phyloP scores from a whole-genome alignment of 805 yeast species.

The Hanseniaspora meyeri region DNA sequence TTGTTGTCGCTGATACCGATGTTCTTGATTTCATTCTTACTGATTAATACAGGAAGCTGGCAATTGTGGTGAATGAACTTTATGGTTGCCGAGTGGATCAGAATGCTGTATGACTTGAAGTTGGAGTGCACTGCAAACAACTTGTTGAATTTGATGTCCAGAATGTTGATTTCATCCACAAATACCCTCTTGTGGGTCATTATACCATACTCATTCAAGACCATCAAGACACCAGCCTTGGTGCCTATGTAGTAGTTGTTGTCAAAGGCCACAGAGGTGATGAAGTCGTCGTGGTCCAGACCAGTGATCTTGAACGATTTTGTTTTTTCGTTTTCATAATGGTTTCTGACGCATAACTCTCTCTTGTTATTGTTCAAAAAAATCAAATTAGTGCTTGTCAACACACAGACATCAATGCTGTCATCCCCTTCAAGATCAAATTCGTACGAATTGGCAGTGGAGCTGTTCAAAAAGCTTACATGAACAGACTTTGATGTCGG shows the following conservation, averaged over 20 bases:
- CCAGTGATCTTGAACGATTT: neutral
- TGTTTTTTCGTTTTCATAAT: neutral
- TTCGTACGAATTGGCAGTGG: conserved; percentile 4
- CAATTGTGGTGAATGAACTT: neutral
- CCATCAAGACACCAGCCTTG: neutral
- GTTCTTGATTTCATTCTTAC: neutral
- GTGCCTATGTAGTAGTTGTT: neutral
- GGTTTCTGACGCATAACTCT: neutral
- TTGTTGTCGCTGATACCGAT: conserved; percentile 3
- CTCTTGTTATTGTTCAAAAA: neutral
- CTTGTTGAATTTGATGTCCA: neutral
- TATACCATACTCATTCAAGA: neutral
- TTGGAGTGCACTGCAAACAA: neutral
- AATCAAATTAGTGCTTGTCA: neutral
- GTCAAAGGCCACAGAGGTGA: neutral
- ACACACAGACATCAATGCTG: neutral
- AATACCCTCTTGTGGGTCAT: neutral
- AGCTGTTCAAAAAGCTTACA: conserved; percentile 4
- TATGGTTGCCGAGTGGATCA: neutral
- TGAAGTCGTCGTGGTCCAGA: neutral
- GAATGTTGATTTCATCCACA: neutral
- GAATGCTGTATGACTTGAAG: neutral
- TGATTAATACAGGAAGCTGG: neutral
- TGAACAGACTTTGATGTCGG: neutral
- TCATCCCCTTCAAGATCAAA: neutral